Base-by-base conservation (phyloP, 75 land plant genomes). In the Sequoia sempervirens region DNA sequence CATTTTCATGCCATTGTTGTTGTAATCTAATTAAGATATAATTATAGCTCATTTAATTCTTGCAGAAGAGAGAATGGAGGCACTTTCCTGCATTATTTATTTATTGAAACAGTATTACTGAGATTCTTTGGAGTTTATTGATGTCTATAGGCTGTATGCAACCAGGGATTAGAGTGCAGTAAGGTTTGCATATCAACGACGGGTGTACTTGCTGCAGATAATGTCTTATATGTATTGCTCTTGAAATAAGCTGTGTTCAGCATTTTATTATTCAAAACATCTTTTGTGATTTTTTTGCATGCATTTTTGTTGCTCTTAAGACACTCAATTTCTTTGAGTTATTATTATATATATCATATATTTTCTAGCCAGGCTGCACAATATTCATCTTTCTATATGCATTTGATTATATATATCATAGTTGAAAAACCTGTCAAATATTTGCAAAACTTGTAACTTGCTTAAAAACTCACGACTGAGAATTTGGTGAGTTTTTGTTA, bases 21-120 rank as follows among this genome's bases (percentile, higher is more conserved):
- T 81, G 82, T 81, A 81, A 52, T 81, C 53, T 50, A 41, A 81
- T 81, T 34, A 30, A 54, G 82, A 38, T 81, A 81, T 81, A 81
- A 52, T 81, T 81, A 54, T 36, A 53, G 81, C 82, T 53, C 30
- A n/a, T n/a, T 45, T 43, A 26, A 45, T 81, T 52, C 28, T 80
- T 47, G 58, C 45, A 80, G 58, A 50, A 32, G 81, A 30, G 46
- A 80, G 17, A 80, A 17, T 10, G 58, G 20, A 32, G 81, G 37
- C 28, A 52, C 81, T 52, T 30, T 52, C 10, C 34, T 80, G 81
- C 58, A 23, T 50, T 32, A 50, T 52, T 52, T 50, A 53, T 32
- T 52, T 45, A 32, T 32, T 52, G 61, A 52, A 81, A 12, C 6
- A 54, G 41, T 81, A 52, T 4, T 81, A 1, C 20, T 1, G 32